A percentile compares a stretch with the other conserved stretches of the same genome.
Evolutionary conservation across 2,329 filamentous ascomycete species (phyloP).

Genomic region (Fusarium praegraminearum): DNA sequence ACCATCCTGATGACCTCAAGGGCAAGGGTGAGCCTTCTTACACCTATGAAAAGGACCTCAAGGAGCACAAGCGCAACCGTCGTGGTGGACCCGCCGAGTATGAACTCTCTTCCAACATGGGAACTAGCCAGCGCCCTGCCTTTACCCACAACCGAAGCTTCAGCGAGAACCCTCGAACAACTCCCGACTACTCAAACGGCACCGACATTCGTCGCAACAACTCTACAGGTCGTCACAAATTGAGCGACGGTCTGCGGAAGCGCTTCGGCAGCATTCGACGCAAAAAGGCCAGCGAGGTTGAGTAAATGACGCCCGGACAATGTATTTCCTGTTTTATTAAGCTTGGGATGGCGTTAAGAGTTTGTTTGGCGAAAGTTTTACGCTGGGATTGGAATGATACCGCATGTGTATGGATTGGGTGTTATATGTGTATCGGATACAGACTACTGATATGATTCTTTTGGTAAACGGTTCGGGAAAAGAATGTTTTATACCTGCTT

Average conservation of each 20-base stretch:
- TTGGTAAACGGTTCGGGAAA: constrained; percentile 4
- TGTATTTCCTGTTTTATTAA: constrained; percentile 19
- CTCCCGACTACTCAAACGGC: constrained; percentile 41
- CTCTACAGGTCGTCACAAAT: constrained; percentile 56
- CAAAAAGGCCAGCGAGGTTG: constrained; percentile 52
- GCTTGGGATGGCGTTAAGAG: constrained; percentile 14
- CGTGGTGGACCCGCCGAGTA: constrained; percentile 55
- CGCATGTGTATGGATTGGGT: constrained; percentile 17
- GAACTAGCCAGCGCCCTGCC: constrained; percentile 34
- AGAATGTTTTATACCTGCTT: constrained; percentile 3
- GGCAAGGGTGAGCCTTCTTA: constrained; percentile 85
- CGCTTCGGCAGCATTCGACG: constrained; percentile 66
- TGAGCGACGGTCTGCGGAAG: constrained; percentile 65
- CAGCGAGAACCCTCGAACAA: constrained; percentile 54
- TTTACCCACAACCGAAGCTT: constrained; percentile 58
- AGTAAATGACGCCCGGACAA: no score
- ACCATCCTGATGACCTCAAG: constrained; percentile 82
- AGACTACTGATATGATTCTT: constrained; percentile 1
- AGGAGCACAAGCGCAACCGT: constrained; percentile 63
- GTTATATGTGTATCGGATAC: constrained; percentile 7
- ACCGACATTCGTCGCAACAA: constrained; percentile 54
- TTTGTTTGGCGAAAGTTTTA: constrained; percentile 2
- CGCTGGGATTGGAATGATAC: neutral
- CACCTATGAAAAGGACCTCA: constrained; percentile 75
- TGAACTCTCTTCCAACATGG: constrained; percentile 61